phyloP scores from a whole-genome alignment of 179 eudicot species.

The Heliamphora pulchella region DNA sequence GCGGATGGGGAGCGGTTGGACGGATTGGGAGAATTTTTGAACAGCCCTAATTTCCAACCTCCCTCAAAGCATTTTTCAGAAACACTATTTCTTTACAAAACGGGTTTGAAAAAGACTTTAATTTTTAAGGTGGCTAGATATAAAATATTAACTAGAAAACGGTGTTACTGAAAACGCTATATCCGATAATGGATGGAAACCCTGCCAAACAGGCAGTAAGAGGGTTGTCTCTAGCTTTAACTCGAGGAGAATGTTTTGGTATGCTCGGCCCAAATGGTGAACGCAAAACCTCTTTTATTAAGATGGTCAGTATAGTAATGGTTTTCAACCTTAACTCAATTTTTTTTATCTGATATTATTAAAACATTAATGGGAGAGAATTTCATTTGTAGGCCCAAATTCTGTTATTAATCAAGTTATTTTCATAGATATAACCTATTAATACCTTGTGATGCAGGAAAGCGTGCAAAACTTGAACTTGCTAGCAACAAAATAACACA shows the following conservation, averaged over 20 bases:
- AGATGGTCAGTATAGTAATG: conserved; percentile 55
- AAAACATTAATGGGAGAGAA: background rate
- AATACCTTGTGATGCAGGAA: no score
- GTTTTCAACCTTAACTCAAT: background rate
- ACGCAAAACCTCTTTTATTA: conserved; percentile 86
- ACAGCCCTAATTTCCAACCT: no score
- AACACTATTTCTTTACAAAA: no score
- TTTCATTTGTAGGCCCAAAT: background rate
- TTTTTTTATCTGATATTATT: background rate
- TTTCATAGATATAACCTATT: background rate
- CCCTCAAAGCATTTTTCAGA: no score
- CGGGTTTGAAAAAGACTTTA: no score
- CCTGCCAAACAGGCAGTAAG: conserved; percentile 80
- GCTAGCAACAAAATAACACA: no score
- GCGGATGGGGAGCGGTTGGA: no score
- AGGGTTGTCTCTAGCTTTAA: conserved; percentile 78
- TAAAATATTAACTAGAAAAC: no score
- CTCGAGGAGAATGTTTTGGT: conserved; percentile 91
- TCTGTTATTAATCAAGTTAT: background rate
- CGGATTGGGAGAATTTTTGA: no score
- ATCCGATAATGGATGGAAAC: conserved; percentile 86
- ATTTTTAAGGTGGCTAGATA: no score
- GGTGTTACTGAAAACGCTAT: no score
- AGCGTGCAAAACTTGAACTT: no score
- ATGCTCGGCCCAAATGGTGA: conserved; percentile 99